A percentile compares a stretch with the other conserved stretches of the same genome.
Conservation (phyloP, 192 early-diverging fungal genomes). For the Linnemannia elongata region DNA sequence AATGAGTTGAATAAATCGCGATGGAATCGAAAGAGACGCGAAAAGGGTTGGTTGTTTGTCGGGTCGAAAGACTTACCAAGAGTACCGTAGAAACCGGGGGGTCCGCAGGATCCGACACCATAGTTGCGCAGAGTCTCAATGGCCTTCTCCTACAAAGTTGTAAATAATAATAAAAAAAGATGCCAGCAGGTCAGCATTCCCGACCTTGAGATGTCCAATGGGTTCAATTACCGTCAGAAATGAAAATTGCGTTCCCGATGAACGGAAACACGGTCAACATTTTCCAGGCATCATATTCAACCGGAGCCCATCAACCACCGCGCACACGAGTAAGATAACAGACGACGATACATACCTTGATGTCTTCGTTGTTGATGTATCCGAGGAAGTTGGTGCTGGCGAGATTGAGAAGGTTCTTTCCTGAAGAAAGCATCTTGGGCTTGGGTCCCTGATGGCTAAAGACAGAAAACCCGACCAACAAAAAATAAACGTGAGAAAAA, state of each 20-base stretch:
- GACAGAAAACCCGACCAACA: background rate
- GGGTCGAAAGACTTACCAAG: conserved; percentile 39
- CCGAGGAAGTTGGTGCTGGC: conserved; percentile 92
- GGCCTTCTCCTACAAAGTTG: conserved; percentile 72
- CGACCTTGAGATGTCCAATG: background rate
- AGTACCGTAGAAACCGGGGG: conserved; percentile 96
- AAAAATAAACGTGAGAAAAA: background rate
- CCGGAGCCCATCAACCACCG: background rate
- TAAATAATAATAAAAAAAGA: background rate
- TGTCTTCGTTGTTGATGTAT: conserved; percentile 76
- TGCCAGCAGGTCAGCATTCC: background rate
- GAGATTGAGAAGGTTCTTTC: conserved; percentile 81
- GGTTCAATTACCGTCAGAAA: background rate
- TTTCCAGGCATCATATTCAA: background rate
- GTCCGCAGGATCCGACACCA: conserved; percentile 96
- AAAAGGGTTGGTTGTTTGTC: background rate
- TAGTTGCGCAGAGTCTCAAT: conserved; percentile 90
- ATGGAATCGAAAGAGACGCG: background rate
- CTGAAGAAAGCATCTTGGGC: conserved; percentile 70
- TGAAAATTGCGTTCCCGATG: background rate
- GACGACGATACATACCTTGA: conserved; percentile 62
- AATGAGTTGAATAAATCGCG: background rate
- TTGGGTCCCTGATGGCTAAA: conserved; percentile 69
- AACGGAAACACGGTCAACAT: background rate
- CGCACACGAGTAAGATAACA: background rate